phyloP scores from a whole-genome alignment of 495 filamentous ascomycete species.

The Pyronema omphalodes region DNA sequence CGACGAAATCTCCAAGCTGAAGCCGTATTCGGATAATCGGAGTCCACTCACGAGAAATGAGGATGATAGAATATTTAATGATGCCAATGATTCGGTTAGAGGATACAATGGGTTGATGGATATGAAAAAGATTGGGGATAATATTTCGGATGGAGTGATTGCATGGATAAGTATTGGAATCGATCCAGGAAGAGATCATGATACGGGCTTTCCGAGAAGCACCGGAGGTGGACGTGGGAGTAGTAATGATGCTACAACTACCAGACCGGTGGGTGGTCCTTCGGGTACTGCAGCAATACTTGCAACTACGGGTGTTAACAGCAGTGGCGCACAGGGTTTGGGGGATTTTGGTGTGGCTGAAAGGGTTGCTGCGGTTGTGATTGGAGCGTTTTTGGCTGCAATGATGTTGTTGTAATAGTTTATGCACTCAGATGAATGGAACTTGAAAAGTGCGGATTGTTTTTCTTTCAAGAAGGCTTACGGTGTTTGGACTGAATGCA shows the following conservation, averaged over 20 bases:
- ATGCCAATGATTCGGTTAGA: neutral
- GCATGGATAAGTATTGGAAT: slow-evolving; percentile 15
- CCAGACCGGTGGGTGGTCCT: neutral
- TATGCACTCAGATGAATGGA: too few relatives aligned
- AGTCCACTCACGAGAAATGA: neutral
- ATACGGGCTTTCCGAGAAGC: slow-evolving; percentile 12
- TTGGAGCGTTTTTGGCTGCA: neutral
- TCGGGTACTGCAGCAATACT: neutral
- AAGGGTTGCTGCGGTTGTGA: neutral
- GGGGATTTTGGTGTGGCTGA: neutral
- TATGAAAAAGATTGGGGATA: neutral
- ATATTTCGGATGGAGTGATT: neutral
- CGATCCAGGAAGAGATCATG: slow-evolving; percentile 19
- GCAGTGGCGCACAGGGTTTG: neutral
- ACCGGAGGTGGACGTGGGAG: neutral
- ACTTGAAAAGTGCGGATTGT: too few relatives aligned
- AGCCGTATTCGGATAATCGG: neutral
- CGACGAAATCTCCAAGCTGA: slow-evolving; percentile 29
- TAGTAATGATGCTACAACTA: neutral
- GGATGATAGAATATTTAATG: neutral
- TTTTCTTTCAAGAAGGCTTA: too few relatives aligned
- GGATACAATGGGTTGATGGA: neutral
- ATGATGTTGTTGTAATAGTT: neutral
- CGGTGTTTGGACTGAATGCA: too few relatives aligned
- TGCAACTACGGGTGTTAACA: neutral